Evolutionary conservation across 495 filamentous ascomycete species (phyloP), one percentile per base, ranked within the genome.

Genomic region (Chaetomium fimeti): DNA sequence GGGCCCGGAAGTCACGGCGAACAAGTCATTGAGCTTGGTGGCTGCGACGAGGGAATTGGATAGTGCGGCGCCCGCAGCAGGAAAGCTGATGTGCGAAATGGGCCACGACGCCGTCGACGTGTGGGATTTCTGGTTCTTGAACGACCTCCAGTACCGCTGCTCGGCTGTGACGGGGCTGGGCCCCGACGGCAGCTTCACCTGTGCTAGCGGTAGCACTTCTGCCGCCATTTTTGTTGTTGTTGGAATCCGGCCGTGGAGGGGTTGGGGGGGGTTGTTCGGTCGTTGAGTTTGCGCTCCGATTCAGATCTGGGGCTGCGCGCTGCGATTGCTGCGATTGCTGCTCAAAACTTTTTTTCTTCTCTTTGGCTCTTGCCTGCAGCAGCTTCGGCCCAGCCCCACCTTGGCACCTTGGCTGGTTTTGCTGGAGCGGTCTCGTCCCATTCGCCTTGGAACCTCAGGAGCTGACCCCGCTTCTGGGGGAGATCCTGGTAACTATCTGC

Each of bases 91-190:
- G 72, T 91, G 84, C 36, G 91, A 96, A 69, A 98, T 83, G 60
- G 91, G 88, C 70, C 86, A 88, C 74, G 90, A 88, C 66, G 92
- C 88, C 52, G 90, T 89, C 43, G 94, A 93, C 11, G 93, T 90
- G 51, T 98, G 85, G 32, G 90, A 83, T 53, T 93, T 87, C 38
- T 91, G 89, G 51, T 93, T 93, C 75, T 88, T 90, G 82, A 98
- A 98, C 42, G 87, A 88, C 67, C 87, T 87, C 76, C 94, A 99
- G 81, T 97, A 98, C 68, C 87, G 83, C 77, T 98, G 92, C 79
- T 99, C 94, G 52, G 93, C 86, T 5, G 92, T 96, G 29, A 89
- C 72, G 57, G 87, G 84, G 24, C 83, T 83, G 61, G 89, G 89
- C 40, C 88, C 89, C 27, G 84, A 78, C 32, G 93, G 88, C 67